These are phyloP conservation scores for Alternaria ethzedia DNA, from an alignment of 2,329 filamentous ascomycete genomes.

Conservation along the genomic window DNA sequence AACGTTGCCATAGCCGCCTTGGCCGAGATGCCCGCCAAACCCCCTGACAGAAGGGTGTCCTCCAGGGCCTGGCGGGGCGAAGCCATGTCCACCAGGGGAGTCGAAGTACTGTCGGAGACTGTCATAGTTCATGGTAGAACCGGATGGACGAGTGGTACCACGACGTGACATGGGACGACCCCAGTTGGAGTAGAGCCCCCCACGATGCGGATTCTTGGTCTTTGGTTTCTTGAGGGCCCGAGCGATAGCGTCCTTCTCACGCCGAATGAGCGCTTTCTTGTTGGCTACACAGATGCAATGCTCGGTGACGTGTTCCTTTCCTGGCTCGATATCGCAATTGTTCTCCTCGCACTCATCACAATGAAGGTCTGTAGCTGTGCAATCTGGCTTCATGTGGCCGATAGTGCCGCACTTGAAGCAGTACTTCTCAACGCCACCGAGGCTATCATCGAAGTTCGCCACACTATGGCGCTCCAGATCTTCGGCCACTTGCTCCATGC, in stretches of 20 bases:
- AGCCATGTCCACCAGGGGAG: neutral
- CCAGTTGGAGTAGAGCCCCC: neutral
- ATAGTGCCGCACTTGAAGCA: slow-evolving; percentile 15
- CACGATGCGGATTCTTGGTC: neutral
- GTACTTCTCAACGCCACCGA: slow-evolving; percentile 13
- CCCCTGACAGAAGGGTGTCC: neutral
- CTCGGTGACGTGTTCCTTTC: slow-evolving; percentile 8
- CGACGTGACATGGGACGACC: neutral
- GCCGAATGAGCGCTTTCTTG: neutral
- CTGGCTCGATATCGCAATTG: neutral
- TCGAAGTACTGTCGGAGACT: neutral
- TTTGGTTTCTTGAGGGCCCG: neutral
- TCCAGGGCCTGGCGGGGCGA: neutral
- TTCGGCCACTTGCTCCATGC: slow-evolving; percentile 6
- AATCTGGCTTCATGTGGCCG: slow-evolving; percentile 9
- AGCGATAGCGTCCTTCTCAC: neutral
- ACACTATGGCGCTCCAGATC: slow-evolving; percentile 13
- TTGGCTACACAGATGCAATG: slow-evolving; percentile 9
- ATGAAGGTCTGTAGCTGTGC: slow-evolving; percentile 1
- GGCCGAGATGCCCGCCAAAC: neutral
- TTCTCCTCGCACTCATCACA: slow-evolving; percentile 13
- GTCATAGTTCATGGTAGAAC: neutral
- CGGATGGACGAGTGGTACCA: neutral
- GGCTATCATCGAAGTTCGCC: neutral
- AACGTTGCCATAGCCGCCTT: neutral